Conservation (phyloP, 2,329 filamentous ascomycete genomes). For the Fusarium sp. region DNA sequence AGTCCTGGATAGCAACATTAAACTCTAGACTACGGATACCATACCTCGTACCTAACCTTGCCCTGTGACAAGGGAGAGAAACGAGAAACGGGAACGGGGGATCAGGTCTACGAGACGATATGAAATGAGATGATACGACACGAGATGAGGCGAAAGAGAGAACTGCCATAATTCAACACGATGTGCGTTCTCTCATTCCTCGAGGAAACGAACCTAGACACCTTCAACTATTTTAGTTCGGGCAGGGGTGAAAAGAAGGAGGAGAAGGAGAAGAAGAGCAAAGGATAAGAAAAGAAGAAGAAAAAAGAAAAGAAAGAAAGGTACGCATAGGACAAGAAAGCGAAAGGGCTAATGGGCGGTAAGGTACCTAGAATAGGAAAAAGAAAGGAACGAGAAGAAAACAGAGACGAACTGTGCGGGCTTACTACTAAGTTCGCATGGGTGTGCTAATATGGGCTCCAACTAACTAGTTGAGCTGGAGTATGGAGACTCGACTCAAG, state of each 20-base stretch:
- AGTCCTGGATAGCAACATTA: constrained; percentile 23
- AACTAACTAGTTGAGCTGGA: background rate
- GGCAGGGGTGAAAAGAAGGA: background rate
- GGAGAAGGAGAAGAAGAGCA: background rate
- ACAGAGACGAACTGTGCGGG: constrained; percentile 2
- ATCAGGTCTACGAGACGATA: background rate
- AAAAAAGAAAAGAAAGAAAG: constrained; percentile 13
- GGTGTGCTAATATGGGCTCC: background rate
- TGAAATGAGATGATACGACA: background rate
- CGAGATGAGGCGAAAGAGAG: background rate
- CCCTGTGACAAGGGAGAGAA: constrained; percentile 13
- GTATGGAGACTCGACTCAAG: background rate
- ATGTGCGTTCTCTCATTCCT: constrained; percentile 17
- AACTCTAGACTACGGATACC: constrained; percentile 5
- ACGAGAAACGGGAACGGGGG: background rate
- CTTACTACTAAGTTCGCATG: constrained; percentile 10
- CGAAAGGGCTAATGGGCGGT: too few relatives aligned
- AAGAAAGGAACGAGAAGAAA: background rate
- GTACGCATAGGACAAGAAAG: background rate
- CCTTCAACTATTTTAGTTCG: too few relatives aligned
- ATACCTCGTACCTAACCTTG: constrained; percentile 4
- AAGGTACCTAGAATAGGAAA: background rate
- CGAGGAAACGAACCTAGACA: constrained; percentile 9
- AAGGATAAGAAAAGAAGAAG: constrained; percentile 13
- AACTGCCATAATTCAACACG: constrained; percentile 10